Conservation (phyloP, 305 asterid genomes). For the Fraxinus albicans region DNA sequence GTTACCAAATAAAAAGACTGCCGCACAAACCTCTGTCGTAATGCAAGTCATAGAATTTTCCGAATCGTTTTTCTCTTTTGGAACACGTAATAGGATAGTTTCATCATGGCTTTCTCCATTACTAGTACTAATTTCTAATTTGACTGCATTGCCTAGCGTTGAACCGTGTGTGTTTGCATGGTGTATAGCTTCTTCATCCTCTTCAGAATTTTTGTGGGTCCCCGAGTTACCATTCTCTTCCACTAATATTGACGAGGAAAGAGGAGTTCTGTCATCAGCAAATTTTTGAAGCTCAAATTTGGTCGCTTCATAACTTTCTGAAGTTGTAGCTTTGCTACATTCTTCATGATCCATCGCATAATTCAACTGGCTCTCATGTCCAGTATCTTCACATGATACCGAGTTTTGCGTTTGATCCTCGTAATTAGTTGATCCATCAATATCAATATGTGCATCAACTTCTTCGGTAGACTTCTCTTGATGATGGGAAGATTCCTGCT, state of each 20-base stretch:
- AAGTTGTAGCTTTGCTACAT: neutral
- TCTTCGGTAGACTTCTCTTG: slow-evolving; percentile 20
- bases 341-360: slow-evolving; percentile 3
- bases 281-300: neutral
- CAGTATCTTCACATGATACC: neutral
- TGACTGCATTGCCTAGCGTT: neutral
- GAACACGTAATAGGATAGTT: neutral
- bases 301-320: neutral
- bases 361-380: neutral
- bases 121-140: neutral
- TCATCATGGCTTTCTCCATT: neutral
- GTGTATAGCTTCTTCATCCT: neutral
- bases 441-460: neutral
- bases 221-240: neutral
- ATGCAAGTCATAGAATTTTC: neutral
- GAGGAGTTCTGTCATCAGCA: neutral
- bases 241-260: neutral
- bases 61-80: neutral
- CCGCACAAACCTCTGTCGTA: neutral
- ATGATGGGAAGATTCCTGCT: slow-evolving; percentile 7
- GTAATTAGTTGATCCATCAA: neutral
- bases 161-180: neutral
- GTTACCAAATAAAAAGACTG: neutral
- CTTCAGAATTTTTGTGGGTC: neutral
- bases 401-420: slow-evolving; percentile 21